These are phyloP conservation scores for Aspergillus cavernicola DNA, from an alignment of 495 filamentous ascomycete genomes.

Conservation along the genomic window DNA sequence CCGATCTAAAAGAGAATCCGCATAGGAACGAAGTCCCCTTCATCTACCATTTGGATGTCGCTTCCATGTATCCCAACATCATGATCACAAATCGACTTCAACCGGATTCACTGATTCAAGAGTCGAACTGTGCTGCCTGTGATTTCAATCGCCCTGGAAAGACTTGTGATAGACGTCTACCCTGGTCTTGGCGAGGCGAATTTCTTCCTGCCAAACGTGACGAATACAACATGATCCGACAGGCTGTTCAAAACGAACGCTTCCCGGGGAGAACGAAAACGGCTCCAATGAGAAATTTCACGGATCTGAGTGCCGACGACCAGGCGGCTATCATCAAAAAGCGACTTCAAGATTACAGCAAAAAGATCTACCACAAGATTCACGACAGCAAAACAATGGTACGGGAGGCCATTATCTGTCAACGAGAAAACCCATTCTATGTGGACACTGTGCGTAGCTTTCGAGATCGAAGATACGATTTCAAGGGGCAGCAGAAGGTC, in stretches of 20 bases:
- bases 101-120: slow-evolving; percentile 95
- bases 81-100: slow-evolving; percentile 99
- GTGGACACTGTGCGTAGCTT: slow-evolving; percentile 95
- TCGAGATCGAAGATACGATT: slow-evolving; percentile 93
- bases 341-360: slow-evolving; percentile 85
- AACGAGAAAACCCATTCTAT: slow-evolving; percentile 98
- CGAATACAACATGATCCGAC: slow-evolving; percentile 98
- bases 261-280: slow-evolving; percentile 77
- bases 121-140: slow-evolving; percentile 94
- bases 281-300: slow-evolving; percentile 67
- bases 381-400: slow-evolving; percentile 92
- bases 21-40: slow-evolving; percentile 78
- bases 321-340: slow-evolving; percentile 81
- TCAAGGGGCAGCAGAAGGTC: slow-evolving; percentile 95
- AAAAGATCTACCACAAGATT: slow-evolving; percentile 99
- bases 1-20: slow-evolving; percentile 73
- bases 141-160: slow-evolving; percentile 98
- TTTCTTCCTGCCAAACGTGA: slow-evolving; percentile 93
- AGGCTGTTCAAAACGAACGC: slow-evolving; percentile 85
- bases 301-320: slow-evolving; percentile 78
- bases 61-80: slow-evolving; percentile 99
- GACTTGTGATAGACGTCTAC: slow-evolving; percentile 90
- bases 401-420: slow-evolving; percentile 95
- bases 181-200: slow-evolving; percentile 98
- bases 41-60: slow-evolving; percentile 98